Base-by-base conservation (phyloP, 129 eudicot species). In the Ambrosia artemisiifolia region DNA sequence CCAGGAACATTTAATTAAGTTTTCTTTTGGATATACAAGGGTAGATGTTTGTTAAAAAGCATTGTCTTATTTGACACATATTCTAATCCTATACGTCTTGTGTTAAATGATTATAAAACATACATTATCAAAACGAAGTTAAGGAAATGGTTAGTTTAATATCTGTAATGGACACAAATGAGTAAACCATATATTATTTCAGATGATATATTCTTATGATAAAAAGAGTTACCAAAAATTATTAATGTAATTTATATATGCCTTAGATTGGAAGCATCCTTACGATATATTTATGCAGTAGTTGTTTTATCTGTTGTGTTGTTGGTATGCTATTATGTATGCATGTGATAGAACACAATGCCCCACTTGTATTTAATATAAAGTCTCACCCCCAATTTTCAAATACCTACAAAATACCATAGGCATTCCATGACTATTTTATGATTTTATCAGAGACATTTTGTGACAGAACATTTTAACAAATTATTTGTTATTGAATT, bases 321-420 rank as follows among this genome's bases (percentile, higher is more conserved):
- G 81, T 78, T 71, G 75, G 40, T 59, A 18, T 59, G 69, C 64
- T 62, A 57, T 69, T 76, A 44, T 59, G 74, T 78, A 40, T 78
- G 57, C 77, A 78, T 78, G 82, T 70, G 77, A 70, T 48, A 51
- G 61, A 78, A 78, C 16, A 12, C 65, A 62, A 62, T 61, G 76
- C 65, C 65, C 67, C 82, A 70, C 76, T 28, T 70, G 65, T 34
- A 61, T 67, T n/a, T 69, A 59, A 30, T 11, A 30, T 57, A 50
- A 42, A 35, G 38, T 48, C 34, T 20, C 28, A 56, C n/a, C 62
- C 38, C 51, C 51, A 5, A 57, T 43, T 30, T 76, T 68, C 69
- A 61, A 65, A 77, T 60, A 61, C 63, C 70, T 69, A 57, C 51
- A 59, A 76, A 34, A 59, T 55, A 67, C 3, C 53, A 59, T 67